A percentile compares a stretch with the other conserved stretches of the same genome.
phyloP scores from a whole-genome alignment of 805 yeast genomes.

The Candida easanensis region DNA sequence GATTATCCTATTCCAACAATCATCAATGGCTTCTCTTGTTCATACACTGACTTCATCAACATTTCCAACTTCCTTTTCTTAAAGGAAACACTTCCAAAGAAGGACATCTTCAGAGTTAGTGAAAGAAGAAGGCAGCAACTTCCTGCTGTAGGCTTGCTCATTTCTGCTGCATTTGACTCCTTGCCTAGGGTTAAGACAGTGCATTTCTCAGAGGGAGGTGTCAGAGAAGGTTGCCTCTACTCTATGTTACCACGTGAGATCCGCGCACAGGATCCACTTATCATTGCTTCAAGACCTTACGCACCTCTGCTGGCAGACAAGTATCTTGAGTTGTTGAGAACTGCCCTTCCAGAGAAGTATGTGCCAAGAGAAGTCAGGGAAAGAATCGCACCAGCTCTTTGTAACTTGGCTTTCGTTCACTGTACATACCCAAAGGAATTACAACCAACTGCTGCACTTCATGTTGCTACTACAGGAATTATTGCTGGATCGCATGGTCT shows the following conservation, averaged over 20 bases:
- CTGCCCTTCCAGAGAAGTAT: slow-evolving; percentile 54
- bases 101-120: slow-evolving; percentile 58
- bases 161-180: slow-evolving; percentile 60
- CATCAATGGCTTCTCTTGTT: slow-evolving; percentile 65
- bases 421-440: slow-evolving; percentile 74
- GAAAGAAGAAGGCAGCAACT: slow-evolving; percentile 63
- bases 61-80: slow-evolving; percentile 50
- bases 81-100: slow-evolving; percentile 44
- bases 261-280: slow-evolving; percentile 63
- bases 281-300: slow-evolving; percentile 68
- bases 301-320: slow-evolving; percentile 62
- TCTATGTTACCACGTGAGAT: slow-evolving; percentile 56
- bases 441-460: slow-evolving; percentile 72
- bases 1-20: slow-evolving; percentile 68
- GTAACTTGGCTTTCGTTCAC: slow-evolving; percentile 73
- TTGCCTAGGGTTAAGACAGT: slow-evolving; percentile 59
- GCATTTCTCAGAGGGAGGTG: slow-evolving; percentile 74
- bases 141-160: slow-evolving; percentile 64
- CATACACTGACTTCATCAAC: slow-evolving; percentile 47
- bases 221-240: slow-evolving; percentile 71
- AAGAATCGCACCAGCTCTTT: slow-evolving; percentile 66
- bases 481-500: slow-evolving; percentile 75
- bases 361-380: slow-evolving; percentile 57
- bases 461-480: slow-evolving; percentile 70
- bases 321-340: slow-evolving; percentile 50